Evolutionary conservation across 2,329 filamentous ascomycete genomes (phyloP).

Genomic region (Sclerotinia borealis): DNA sequence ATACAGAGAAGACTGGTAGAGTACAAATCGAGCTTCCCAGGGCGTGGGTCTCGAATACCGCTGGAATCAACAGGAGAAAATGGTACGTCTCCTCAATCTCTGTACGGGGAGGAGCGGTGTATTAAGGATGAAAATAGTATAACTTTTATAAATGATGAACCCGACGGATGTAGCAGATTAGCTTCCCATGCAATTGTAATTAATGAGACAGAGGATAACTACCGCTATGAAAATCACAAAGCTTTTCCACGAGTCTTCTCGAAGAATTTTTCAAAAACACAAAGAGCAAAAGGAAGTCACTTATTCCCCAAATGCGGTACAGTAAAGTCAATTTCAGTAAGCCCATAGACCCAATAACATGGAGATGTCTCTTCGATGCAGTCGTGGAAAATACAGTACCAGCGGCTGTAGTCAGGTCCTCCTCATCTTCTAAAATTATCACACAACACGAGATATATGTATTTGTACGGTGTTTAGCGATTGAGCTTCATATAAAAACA

Average conservation of each 20-base stretch:
- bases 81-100: neutral
- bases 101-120: no score
- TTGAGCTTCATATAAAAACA: no score
- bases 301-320: neutral
- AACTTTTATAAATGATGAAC: neutral
- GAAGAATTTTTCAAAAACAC: neutral
- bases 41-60: neutral
- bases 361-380: constrained; percentile 35
- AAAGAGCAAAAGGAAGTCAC: neutral
- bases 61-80: neutral
- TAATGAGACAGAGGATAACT: neutral
- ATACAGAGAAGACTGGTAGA: neutral
- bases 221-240: neutral
- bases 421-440: no score
- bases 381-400: constrained; percentile 48
- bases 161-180: neutral
- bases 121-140: neutral
- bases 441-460: no score
- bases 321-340: neutral
- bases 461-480: no score
- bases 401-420: constrained; percentile 9
- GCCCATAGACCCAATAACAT: neutral
- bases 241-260: neutral
- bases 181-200: neutral
- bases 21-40: no score